Conservation (phyloP, 306 rosid genomes). For the Sindora glabra region DNA sequence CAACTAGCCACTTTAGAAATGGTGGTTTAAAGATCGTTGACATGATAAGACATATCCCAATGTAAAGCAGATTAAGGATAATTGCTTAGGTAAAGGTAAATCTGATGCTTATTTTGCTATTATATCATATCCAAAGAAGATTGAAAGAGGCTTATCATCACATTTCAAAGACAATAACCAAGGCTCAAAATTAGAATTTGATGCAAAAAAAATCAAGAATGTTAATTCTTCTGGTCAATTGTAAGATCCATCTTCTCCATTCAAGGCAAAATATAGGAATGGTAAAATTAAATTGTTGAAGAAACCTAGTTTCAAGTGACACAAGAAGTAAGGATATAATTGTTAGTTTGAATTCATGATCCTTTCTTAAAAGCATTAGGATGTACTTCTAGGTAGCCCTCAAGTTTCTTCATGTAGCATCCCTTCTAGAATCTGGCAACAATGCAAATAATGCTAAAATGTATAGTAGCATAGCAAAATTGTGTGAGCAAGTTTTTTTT, state of each 20-base stretch:
- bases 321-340: constrained; percentile 37
- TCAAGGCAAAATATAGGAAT: constrained; percentile 43
- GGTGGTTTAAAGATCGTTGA: constrained; percentile 37
- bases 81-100: constrained; percentile 40
- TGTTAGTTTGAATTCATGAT: constrained; percentile 51
- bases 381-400: constrained; percentile 88
- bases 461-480: constrained; percentile 80
- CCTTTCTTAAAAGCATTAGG: constrained; percentile 54
- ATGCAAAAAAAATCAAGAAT: constrained; percentile 37
- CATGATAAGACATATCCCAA: constrained; percentile 37
- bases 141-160: constrained; percentile 43
- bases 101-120: constrained; percentile 33
- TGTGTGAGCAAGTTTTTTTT: constrained; percentile 81
- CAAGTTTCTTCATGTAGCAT: constrained; percentile 93
- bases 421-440: constrained; percentile 57
- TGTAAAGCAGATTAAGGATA: constrained; percentile 33
- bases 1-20: constrained; percentile 25
- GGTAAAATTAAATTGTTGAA: constrained; percentile 52
- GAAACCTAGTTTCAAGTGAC: constrained; percentile 44
- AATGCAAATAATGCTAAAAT: constrained; percentile 54
- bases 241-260: constrained; percentile 33
- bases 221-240: constrained; percentile 37
- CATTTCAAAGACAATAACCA: constrained; percentile 50
- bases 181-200: constrained; percentile 39
- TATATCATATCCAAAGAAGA: constrained; percentile 43